Base-by-base conservation (phyloP, 768 basidiomycete genomes). In the Phanerochaete sordida region DNA sequence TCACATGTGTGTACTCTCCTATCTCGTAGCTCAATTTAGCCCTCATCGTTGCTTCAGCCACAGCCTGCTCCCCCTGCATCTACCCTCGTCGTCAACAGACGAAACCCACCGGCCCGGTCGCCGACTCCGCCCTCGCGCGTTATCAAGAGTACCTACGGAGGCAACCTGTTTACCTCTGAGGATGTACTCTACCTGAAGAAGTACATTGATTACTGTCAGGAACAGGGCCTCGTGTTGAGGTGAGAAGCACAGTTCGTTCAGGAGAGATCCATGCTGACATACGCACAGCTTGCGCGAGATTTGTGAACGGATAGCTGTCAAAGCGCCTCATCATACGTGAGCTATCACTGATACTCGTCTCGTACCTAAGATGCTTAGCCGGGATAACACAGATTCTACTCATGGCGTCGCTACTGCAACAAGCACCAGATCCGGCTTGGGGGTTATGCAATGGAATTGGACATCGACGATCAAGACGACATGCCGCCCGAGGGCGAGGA, bases 361-460 rank as follows among this genome's bases (percentile, higher is more conserved):
- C 11, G 21, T 15, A 46, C 27, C 58, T 50, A 28, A 43, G 54
- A 57, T 37, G 39, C 13, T 16, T 62, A 54, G 60, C 43, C 54
- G 21, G 7, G 23, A 23, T 56, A n/a, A 23, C 23, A 43, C 57
- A 93, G 91, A 12, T 93, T 93, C 70, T 93, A 92, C 70, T 93
- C 91, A 1, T 94, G 92, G 92, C 83, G 92, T 43, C 84, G 92
- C 46, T 94, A 93, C 68, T 94, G 92, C 76, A 94, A 94, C 70
- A 94, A 93, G 69, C 91, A 94, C 70, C 90, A 93, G 72, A 94
- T 94, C 52, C 85, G 90, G n/a, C 79, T 94, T 0, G 90, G 90
- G 26, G 90, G 91, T 1, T 94, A 93, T 65, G 76, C 83, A 9
- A 93, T 93, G 91, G 86, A 83, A 56, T 70, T 79, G 7, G 84